Percentiles rank a stretch among this genome's conserved stretches.
Evolutionary conservation across 192 early-diverging fungal genomes (phyloP).

Genomic region (Backusella westeae): DNA sequence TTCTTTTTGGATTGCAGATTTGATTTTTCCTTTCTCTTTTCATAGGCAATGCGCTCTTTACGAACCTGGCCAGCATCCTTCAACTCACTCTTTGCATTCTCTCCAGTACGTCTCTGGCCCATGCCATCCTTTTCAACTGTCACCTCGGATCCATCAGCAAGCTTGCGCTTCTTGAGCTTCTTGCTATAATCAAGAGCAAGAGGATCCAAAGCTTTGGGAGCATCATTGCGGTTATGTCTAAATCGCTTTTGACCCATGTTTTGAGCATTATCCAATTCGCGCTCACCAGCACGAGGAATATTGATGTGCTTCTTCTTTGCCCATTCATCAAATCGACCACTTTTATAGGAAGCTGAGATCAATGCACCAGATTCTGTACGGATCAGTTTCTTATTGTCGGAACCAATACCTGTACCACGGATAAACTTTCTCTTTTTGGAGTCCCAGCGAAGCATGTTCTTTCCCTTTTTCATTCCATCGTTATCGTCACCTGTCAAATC

Average conservation of each 20-base stretch:
- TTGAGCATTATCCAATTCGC: slow-evolving; percentile 62
- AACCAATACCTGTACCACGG: slow-evolving; percentile 74
- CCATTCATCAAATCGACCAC: slow-evolving; percentile 88
- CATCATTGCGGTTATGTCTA: slow-evolving; percentile 74
- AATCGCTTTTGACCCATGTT: slow-evolving; percentile 57
- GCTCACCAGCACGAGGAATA: slow-evolving; percentile 85
- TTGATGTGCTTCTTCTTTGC: slow-evolving; percentile 80
- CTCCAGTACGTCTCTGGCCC: slow-evolving; percentile 37
- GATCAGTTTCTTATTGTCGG: slow-evolving; percentile 96
- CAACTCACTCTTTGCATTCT: slow-evolving; percentile 66
- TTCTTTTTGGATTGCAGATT: slow-evolving; percentile 48
- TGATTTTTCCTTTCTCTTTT: slow-evolving; percentile 76
- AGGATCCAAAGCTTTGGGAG: slow-evolving; percentile 72
- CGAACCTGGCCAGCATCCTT: slow-evolving; percentile 77
- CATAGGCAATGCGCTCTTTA: slow-evolving; percentile 70
- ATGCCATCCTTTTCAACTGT: slow-evolving; percentile 34
- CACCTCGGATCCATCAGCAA: slow-evolving; percentile 45
- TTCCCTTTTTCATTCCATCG: slow-evolving; percentile 50
- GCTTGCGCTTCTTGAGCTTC: slow-evolving; percentile 58
- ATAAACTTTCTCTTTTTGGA: slow-evolving; percentile 92
- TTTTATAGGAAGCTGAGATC: slow-evolving; percentile 86
- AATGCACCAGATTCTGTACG: slow-evolving; percentile 87
- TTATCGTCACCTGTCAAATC: slow-evolving; percentile 84
- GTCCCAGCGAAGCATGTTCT: slow-evolving; percentile 86
- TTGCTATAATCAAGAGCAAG: slow-evolving; percentile 60